Conservation (phyloP, 1,139 yeast genomes). For the Suhomyces terraborum region DNA sequence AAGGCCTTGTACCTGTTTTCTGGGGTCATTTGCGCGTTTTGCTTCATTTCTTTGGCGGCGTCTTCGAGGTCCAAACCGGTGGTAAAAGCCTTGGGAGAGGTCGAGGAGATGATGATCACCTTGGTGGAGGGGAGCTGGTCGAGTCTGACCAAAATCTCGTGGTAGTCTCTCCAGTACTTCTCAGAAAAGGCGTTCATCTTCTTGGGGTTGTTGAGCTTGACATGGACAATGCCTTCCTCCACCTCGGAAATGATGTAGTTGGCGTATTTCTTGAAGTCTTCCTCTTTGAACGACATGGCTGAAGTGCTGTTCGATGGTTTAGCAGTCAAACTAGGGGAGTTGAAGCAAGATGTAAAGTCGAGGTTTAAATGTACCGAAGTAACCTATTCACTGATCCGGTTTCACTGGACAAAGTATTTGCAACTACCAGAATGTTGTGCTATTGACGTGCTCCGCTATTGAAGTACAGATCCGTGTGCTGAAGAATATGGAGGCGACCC, state of each 20-base stretch:
- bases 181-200: slow-evolving; percentile 61
- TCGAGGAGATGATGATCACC: slow-evolving; percentile 57
- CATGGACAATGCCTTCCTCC: slow-evolving; percentile 55
- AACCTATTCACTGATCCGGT: too few relatives aligned
- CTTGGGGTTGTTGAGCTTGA: slow-evolving; percentile 66
- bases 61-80: slow-evolving; percentile 66
- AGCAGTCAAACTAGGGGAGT: too few relatives aligned
- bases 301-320: too few relatives aligned
- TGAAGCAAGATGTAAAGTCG: too few relatives aligned
- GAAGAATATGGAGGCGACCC: too few relatives aligned
- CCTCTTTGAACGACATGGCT: slow-evolving; percentile 12
- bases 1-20: slow-evolving; percentile 27
- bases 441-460: too few relatives aligned
- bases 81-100: slow-evolving; percentile 58
- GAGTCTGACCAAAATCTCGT: slow-evolving; percentile 49
- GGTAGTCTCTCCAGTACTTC: slow-evolving; percentile 57
- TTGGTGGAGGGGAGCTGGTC: slow-evolving; percentile 50
- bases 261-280: slow-evolving; percentile 36
- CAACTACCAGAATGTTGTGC: too few relatives aligned
- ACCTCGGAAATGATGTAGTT: slow-evolving; percentile 44
- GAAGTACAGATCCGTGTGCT: too few relatives aligned
- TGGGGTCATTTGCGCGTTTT: slow-evolving; percentile 1
- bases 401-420: too few relatives aligned
- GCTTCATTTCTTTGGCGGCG: slow-evolving; percentile 25
- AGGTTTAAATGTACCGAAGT: too few relatives aligned